Base-by-base conservation (phyloP, 2,329 filamentous ascomycete species). In the Fusarium sp. region DNA sequence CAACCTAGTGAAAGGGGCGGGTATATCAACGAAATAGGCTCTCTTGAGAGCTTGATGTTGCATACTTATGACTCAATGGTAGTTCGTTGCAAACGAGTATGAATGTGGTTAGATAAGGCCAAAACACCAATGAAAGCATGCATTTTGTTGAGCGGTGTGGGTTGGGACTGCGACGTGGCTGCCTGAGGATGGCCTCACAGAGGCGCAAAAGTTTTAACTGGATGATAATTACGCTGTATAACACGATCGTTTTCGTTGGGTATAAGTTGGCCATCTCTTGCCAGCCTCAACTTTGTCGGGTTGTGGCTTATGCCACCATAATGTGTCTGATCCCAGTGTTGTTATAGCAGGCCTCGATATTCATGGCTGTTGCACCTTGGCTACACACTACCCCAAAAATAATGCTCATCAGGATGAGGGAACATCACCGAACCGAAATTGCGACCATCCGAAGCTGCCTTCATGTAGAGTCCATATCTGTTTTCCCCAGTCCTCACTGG, bases 391-490 rank as follows among this genome's bases (percentile, higher is more conserved):
- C 57, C 10, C 42, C 60, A 15, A 58, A 61, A 28, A 26, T 30
- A 30, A 64, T 52, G n/a, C 48, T 56, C 52, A 66, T 51, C 59
- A 39, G 30, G 47, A 57, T 18, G 50, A 47, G 17, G 76, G 62
- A n/a, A 85, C 73, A 22, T 83, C 72, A 2, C 84, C 85, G 68
- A 87, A 87, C 11, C 84, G 79, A 70, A 85, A 87, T 75, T 87
- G 85, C 3, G 82, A 84, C 85, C 85, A 87, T 1, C 78, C 85
- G 72, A 87, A 81, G 44, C 81, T 83, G 1, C 80, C 81, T 72
- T 87, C 85, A 26, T 85, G 84, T 65, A 84, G 60, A 7, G 85
- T 87, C 85, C 85, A 87, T 20, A 81, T 81, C 75, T 84, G 82
- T 70, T 80, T 82, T 0, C 84, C 85, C 45, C 60, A 69, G 45